Percentiles rank a stretch among this genome's conserved stretches.
These are phyloP conservation scores for Ascochyta fabae DNA, from an alignment of 2,329 filamentous ascomycete species.

Conservation along the genomic window DNA sequence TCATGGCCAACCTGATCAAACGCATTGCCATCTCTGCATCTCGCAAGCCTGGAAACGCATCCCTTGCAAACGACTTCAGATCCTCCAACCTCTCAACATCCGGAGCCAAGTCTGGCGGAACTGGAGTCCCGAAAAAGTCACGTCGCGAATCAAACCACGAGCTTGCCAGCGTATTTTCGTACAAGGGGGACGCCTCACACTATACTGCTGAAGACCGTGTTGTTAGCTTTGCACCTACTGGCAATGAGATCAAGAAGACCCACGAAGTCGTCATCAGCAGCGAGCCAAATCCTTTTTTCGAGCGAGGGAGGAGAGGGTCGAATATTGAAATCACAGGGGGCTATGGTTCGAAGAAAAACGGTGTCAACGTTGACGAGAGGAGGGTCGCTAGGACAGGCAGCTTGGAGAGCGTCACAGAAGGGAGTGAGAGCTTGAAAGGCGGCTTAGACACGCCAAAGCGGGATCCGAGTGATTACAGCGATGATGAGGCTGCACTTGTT, in stretches of 20 bases:
- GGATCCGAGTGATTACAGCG: constrained; percentile 29
- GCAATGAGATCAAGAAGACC: constrained; percentile 42
- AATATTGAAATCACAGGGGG: constrained; percentile 20
- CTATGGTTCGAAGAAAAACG: constrained; percentile 12
- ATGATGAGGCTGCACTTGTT: constrained; percentile 34
- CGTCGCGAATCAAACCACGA: constrained; percentile 32
- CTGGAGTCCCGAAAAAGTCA: constrained; percentile 3
- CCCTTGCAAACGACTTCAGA: constrained; percentile 39
- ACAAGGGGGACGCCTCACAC: constrained; percentile 21
- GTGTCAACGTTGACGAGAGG: constrained; percentile 20
- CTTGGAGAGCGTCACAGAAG: constrained; percentile 32
- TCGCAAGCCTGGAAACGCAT: constrained; percentile 35
- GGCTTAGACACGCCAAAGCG: constrained; percentile 17
- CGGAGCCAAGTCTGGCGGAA: constrained; percentile 15
- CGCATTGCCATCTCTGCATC: constrained; percentile 44
- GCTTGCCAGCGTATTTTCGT: constrained; percentile 31
- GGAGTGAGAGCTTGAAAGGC: constrained; percentile 33
- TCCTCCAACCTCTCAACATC: constrained; percentile 35
- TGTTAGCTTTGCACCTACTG: constrained; percentile 30
- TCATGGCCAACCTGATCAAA: constrained; percentile 59
- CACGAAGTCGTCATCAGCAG: constrained; percentile 34
- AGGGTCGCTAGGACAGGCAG: constrained; percentile 23
- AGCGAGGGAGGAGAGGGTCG: constrained; percentile 6
- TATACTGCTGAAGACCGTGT: constrained; percentile 14
- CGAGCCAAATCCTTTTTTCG: constrained; percentile 33